Evolutionary conservation across 352 stramenopile species (phyloP).

Genomic region (Phytophthora cryptogea): DNA sequence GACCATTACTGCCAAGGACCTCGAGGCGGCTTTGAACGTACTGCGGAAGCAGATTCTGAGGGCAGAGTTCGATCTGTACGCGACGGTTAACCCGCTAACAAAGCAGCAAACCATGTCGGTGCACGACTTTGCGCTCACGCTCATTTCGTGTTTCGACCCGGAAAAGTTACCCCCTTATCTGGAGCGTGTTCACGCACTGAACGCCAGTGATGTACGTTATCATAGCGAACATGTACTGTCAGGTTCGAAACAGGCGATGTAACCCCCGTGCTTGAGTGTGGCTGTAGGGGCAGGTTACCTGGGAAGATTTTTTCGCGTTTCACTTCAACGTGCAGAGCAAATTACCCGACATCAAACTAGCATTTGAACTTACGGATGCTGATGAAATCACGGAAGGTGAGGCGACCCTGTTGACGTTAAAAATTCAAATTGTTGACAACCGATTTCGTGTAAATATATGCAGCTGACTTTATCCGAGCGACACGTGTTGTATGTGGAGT

Average conservation of each 20-base stretch:
- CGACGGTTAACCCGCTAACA: constrained; percentile 47
- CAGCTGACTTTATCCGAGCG: constrained; percentile 73
- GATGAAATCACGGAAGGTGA: constrained; percentile 75
- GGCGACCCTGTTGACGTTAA: too few relatives aligned
- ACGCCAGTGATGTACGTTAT: constrained; percentile 55
- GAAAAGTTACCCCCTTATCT: constrained; percentile 64
- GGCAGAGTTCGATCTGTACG: constrained; percentile 78
- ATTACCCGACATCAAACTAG: constrained; percentile 72
- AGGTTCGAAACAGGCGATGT: not conserved
- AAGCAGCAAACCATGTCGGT: constrained; percentile 59
- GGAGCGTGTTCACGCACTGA: constrained; percentile 60
- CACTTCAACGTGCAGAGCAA: constrained; percentile 77
- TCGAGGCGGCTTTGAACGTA: constrained; percentile 51
- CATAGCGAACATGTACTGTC: not conserved
- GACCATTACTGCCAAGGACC: constrained; percentile 58
- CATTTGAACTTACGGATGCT: constrained; percentile 64
- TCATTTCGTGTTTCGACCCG: constrained; percentile 75
- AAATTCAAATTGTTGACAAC: too few relatives aligned
- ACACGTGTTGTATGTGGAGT: constrained; percentile 65
- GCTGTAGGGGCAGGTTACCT: constrained; percentile 57
- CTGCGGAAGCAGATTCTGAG: constrained; percentile 65
- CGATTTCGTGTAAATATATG: not conserved
- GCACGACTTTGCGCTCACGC: constrained; percentile 78
- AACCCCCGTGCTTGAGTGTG: not conserved
- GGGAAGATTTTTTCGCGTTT: constrained; percentile 76